Base-by-base conservation (phyloP, 2,329 filamentous ascomycete genomes). In the Seiridium cupressi region DNA sequence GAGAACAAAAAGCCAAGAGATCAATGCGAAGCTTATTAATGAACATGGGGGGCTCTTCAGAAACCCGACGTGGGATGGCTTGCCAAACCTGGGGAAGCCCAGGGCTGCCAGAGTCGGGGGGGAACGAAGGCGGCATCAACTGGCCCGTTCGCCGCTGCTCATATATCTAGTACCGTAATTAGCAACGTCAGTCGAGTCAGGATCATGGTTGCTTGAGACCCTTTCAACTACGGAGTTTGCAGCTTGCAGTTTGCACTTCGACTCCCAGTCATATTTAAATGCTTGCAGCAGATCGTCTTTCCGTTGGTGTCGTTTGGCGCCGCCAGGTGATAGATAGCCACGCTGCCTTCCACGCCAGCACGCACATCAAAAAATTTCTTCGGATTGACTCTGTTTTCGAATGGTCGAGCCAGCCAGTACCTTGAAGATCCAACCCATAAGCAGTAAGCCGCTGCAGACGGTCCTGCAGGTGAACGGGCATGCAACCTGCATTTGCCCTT, bases 361-460 rank as follows among this genome's bases (percentile, higher is more conserved):
- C 18, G 18, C 18, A 26, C 18, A 26, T 26, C 18, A 26, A 26
- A 44, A 57, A 18, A 36, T 57, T 44, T 44, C 51, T 26, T 18
- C n/a, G 32, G 26, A 10, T 31, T 38, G 35, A 32, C 11, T 35
- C 26, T 18, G 35, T 26, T 48, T 32, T 51, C 44, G 46, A 58
- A 58, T 11, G 46, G 46, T 58, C 55, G 32, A 58, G 44, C 55
- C 55, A 18, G 32, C 34, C 3, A 42, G 34, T 7, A 9, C 6
- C 32, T 26, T 11, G 55, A 35, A 49, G 55, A 58, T 58, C 55
- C 32, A 46, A 51, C 32, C 55, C 55, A 51, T 42, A 51, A 51
- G 44, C n/a, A 58, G 55, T 51, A 49, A 58, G 55, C 46, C 55
- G 55, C 35, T 58, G 46, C 44, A 57, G 9, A 58, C 40, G 8